These are phyloP conservation scores for Hsuehochloa calcarea DNA, from an alignment of 176 grass and related monocot genomes.

Conservation along the genomic window DNA sequence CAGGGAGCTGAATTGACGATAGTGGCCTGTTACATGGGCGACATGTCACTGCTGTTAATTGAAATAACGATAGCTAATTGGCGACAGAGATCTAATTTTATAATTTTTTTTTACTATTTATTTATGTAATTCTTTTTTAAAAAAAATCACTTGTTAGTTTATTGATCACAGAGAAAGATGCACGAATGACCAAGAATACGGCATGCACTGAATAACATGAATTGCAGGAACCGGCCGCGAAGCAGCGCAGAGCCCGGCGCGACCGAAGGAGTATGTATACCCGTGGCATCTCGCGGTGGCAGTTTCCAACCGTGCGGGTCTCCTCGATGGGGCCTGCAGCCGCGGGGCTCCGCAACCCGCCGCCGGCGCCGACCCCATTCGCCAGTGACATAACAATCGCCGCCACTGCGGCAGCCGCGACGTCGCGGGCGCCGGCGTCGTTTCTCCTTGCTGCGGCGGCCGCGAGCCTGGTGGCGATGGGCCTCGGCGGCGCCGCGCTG, in stretches of 20 bases:
- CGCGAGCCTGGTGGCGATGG: slow-evolving; percentile 30
- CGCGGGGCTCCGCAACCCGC: not conserved
- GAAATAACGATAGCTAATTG: too few species aligned
- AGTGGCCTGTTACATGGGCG: too few species aligned
- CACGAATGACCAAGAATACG: not conserved
- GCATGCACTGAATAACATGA: not conserved
- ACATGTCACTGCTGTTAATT: too few species aligned
- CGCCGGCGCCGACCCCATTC: not conserved
- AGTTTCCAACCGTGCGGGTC: not conserved
- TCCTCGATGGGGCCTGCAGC: slow-evolving; percentile 29
- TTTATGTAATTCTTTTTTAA: too few species aligned
- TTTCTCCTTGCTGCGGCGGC: not conserved
- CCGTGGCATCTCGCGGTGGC: not conserved
- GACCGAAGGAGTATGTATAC: not conserved
- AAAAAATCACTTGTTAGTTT: too few species aligned
- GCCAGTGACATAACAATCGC: not conserved
- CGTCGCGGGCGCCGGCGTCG: not conserved
- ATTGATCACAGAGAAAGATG: not conserved
- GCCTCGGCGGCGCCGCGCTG: slow-evolving; percentile 53
- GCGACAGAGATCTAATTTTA: too few species aligned
- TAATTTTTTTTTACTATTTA: too few species aligned
- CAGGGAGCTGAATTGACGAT: too few species aligned
- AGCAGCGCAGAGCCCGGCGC: not conserved
- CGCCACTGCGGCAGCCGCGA: too few species aligned
- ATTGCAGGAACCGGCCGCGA: not conserved